Base-by-base conservation (phyloP, 768 basidiomycete genomes). In the Gymnopilus dilepis region DNA sequence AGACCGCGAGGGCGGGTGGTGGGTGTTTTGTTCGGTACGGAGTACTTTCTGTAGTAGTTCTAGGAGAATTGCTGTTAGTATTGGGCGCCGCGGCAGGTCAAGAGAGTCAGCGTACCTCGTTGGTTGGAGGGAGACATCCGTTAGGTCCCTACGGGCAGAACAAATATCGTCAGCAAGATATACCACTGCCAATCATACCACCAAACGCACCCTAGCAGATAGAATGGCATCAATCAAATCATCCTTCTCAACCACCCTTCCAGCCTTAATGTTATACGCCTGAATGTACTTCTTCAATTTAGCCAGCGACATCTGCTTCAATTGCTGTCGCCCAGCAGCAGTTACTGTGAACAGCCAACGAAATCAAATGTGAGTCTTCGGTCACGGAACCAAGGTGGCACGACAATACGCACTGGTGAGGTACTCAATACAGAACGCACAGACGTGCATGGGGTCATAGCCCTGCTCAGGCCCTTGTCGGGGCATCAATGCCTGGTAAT, bases 401-500 rank as follows among this genome's bases (percentile, higher is more conserved):
- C n/a, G n/a, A n/a, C n/a, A n/a, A n/a, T n/a, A n/a, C 34, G 71
- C 70, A 93, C 92, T 83, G 30, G 73, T 85, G 40, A 94, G 73
- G 65, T 82, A 78, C 56, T 92, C 90, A 54, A 91, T 86, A 72
- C 92, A 94, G 70, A 78, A 91, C 0, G 78, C 87, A 68, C 92
- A 94, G 33, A 94, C 92, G 26, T 79, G 74, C 63, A 84, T 82
- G 7, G 77, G 68, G 68, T 90, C 89, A 71, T 92, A 88, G 4
- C 91, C 91, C 12, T 78, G 71, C 31, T 78, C 82, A 9, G 73
- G 45, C 9, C 82, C 82, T 24, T 68, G 64, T 7, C 89, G 81
- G n/a, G 91, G 91, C 86, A 91, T 86, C 40, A 94, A 78, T 0
- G 90, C 92, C 69, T 88, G 88, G 71, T 83, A 92, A 69, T 92